Percentiles rank a stretch among this genome's conserved stretches.
These are phyloP conservation scores for Cucumis cinereus DNA, from an alignment of 306 rosid genomes.

Conservation along the genomic window DNA sequence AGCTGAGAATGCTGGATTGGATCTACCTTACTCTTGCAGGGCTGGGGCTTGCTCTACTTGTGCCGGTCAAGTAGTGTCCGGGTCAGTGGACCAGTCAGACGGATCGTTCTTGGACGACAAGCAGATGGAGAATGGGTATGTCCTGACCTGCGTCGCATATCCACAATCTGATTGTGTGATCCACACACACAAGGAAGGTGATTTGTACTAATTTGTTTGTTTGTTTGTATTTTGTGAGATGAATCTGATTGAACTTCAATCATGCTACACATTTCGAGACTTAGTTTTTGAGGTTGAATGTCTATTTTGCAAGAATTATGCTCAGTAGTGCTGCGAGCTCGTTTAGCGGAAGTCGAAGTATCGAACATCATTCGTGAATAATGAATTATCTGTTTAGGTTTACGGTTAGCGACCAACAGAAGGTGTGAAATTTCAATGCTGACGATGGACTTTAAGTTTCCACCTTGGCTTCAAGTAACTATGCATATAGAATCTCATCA, in stretches of 20 bases:
- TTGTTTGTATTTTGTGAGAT: background rate
- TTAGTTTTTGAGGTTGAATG: background rate
- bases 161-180: slow-evolving; percentile 47
- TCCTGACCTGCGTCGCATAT: slow-evolving; percentile 50
- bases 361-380: background rate
- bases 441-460: too few species aligned
- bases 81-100: slow-evolving; percentile 56
- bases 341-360: background rate
- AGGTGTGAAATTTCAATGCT: too few species aligned
- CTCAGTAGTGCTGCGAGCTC: too few species aligned
- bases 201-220: slow-evolving; percentile 19
- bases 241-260: background rate
- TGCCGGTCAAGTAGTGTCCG: slow-evolving; percentile 35
- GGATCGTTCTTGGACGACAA: slow-evolving; percentile 46
- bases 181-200: slow-evolving; percentile 49
- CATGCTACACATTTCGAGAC: background rate
- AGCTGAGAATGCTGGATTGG: slow-evolving; percentile 68
- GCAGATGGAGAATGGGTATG: slow-evolving; percentile 41
- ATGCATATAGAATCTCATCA: too few species aligned
- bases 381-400: background rate
- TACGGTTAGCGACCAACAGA: background rate
- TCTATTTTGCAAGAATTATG: background rate
- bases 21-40: slow-evolving; percentile 64
- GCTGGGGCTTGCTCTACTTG: slow-evolving; percentile 82
- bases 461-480: too few species aligned